phyloP scores from a whole-genome alignment of 1,284 basidiomycete genomes.

The Chondrostereum purpureum region DNA sequence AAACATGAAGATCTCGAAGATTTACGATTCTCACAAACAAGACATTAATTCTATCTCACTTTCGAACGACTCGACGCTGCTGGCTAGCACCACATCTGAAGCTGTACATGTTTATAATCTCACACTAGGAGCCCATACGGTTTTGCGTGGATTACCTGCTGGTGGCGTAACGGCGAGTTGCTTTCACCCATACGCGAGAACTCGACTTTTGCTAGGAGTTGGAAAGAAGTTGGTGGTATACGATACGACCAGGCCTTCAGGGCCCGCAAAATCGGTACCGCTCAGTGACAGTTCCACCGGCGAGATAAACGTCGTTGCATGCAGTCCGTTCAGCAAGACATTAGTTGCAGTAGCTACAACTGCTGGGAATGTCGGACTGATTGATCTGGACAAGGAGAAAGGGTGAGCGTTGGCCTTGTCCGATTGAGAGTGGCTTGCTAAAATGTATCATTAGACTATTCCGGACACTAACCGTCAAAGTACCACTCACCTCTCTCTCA shows the following conservation, averaged over 20 bases:
- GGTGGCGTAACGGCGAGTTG: constrained; percentile 36
- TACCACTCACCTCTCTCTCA: constrained; percentile 45
- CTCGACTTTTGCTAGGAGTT: constrained; percentile 45
- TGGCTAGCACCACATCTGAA: constrained; percentile 47
- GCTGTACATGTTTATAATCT: constrained; percentile 57
- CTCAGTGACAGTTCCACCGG: constrained; percentile 37
- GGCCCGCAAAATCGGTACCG: constrained; percentile 44
- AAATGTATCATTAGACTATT: constrained; percentile 37
- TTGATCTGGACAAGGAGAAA: constrained; percentile 71
- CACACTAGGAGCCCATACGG: constrained; percentile 40
- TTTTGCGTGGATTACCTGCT: constrained; percentile 44
- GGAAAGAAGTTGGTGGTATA: constrained; percentile 51
- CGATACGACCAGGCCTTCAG: constrained; percentile 51
- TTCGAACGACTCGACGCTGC: constrained; percentile 49
- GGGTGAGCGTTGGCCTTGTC: constrained; percentile 36
- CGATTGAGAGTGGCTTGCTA: constrained; percentile 6
- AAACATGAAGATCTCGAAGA: constrained; percentile 42
- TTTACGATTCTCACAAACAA: constrained; percentile 56
- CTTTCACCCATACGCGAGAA: constrained; percentile 57
- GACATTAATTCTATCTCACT: constrained; percentile 46
- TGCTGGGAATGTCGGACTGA: constrained; percentile 45
- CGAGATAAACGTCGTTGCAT: constrained; percentile 44
- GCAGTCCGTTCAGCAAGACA: constrained; percentile 69
- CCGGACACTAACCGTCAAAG: constrained; percentile 45
- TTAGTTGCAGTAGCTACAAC: constrained; percentile 51